These are phyloP conservation scores for Amanita muscaria DNA, from an alignment of 768 basidiomycete species.

Conservation along the genomic window DNA sequence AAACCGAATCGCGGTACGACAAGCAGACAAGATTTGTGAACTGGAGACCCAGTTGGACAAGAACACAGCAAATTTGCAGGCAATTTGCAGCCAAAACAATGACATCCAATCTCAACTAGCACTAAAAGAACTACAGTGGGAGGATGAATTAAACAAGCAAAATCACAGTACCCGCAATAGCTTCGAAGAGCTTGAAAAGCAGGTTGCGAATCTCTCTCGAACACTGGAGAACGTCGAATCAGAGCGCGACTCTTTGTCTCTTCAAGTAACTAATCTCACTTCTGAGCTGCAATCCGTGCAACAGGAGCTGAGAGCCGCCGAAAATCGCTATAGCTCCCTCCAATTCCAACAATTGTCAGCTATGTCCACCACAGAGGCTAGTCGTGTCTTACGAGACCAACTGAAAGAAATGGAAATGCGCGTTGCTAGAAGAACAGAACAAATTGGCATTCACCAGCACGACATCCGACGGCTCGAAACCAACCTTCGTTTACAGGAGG, in stretches of 20 bases:
- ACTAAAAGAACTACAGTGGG: slow-evolving; percentile 22
- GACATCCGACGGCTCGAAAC: slow-evolving; percentile 71
- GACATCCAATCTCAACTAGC: slow-evolving; percentile 28
- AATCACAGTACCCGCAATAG: slow-evolving; percentile 28
- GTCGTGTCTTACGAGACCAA: slow-evolving; percentile 48
- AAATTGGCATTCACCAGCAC: slow-evolving; percentile 72
- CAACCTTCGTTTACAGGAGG: slow-evolving; percentile 67
- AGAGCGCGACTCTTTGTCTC: slow-evolving; percentile 55
- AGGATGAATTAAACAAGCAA: slow-evolving; percentile 24
- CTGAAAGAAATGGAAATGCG: slow-evolving; percentile 63
- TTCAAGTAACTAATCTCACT: slow-evolving; percentile 57
- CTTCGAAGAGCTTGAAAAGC: slow-evolving; percentile 34
- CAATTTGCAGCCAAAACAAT: slow-evolving; percentile 27
- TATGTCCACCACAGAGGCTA: slow-evolving; percentile 50
- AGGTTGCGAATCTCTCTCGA: slow-evolving; percentile 34
- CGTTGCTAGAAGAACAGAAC: slow-evolving; percentile 57
- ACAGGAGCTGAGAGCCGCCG: slow-evolving; percentile 45
- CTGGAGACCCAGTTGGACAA: slow-evolving; percentile 25
- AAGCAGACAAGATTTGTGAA: neutral
- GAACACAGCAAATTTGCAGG: slow-evolving; percentile 26
- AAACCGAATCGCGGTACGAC: slow-evolving; percentile 6
- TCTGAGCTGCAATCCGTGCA: slow-evolving; percentile 46
- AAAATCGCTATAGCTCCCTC: slow-evolving; percentile 51
- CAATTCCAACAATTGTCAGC: slow-evolving; percentile 59
- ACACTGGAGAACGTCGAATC: slow-evolving; percentile 51